Conservation (phyloP, 768 basidiomycete genomes). For the Xerocomus spinulosus region DNA sequence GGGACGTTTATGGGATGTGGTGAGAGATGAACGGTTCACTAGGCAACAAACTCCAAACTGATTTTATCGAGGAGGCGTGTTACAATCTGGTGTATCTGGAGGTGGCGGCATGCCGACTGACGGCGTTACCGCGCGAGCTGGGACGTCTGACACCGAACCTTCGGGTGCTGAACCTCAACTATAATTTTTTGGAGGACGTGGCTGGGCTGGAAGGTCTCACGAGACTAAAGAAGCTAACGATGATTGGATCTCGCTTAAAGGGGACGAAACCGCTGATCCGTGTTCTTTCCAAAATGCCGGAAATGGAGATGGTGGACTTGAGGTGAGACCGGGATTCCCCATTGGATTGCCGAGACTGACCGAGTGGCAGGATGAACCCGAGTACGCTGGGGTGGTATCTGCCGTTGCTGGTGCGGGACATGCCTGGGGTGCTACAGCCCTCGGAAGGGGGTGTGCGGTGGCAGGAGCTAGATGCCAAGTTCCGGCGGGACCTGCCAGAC, state of each 20-base stretch:
- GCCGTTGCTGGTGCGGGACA: constrained; percentile 71
- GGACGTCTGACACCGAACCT: constrained; percentile 72
- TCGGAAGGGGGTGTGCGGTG: constrained; percentile 49
- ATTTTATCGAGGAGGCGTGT: constrained; percentile 68
- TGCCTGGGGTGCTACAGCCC: constrained; percentile 63
- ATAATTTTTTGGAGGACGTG: constrained; percentile 87
- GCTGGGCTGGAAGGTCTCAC: constrained; percentile 63
- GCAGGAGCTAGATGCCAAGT: constrained; percentile 78
- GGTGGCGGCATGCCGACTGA: constrained; percentile 80
- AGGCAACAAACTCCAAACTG: constrained; percentile 67
- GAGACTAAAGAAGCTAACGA: constrained; percentile 76
- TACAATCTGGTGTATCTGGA: constrained; percentile 93
- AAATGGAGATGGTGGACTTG: constrained; percentile 88
- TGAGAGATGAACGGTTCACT: constrained; percentile 26
- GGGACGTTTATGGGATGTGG: constrained; percentile 11
- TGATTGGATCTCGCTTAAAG: constrained; percentile 80
- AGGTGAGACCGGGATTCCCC: constrained; percentile 49
- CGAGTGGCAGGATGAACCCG: constrained; percentile 77
- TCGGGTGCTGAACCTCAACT: constrained; percentile 90
- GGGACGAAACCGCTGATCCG: constrained; percentile 71
- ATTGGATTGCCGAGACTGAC: constrained; percentile 26
- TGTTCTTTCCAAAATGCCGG: constrained; percentile 63
- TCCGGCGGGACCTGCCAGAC: constrained; percentile 88
- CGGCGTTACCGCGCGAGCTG: constrained; percentile 64
- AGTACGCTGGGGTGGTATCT: constrained; percentile 96